phyloP scores from a whole-genome alignment of 805 yeast genomes.

The Wickerhamiella hasegawae region DNA sequence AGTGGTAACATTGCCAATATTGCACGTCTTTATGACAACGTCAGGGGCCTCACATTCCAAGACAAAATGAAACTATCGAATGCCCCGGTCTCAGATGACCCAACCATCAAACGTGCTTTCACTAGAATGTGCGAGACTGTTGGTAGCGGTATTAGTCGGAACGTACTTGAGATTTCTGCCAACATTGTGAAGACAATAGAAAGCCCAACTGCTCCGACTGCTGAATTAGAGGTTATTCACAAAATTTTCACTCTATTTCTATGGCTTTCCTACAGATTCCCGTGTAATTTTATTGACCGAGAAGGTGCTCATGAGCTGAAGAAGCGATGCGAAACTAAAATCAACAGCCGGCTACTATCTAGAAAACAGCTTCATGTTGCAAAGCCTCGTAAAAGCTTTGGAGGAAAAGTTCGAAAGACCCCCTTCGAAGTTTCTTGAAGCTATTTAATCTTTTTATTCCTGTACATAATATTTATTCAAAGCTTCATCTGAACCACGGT shows the following conservation, averaged over 20 bases:
- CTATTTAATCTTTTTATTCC: too few relatives aligned
- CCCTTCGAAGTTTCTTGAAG: too few relatives aligned
- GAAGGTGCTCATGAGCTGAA: conserved; percentile 60
- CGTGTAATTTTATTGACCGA: conserved; percentile 60
- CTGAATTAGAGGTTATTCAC: conserved; percentile 47
- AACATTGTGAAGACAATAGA: conserved; percentile 7
- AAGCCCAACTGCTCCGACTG: conserved; percentile 5
- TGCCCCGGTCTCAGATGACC: conserved; percentile 38
- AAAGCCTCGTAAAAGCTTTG: too few relatives aligned
- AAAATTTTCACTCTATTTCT: conserved; percentile 49
- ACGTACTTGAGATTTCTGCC: conserved; percentile 34
- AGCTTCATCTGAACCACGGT: too few relatives aligned
- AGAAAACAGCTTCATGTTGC: too few relatives aligned
- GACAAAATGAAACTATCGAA: conserved; percentile 43
- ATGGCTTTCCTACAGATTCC: conserved; percentile 83
- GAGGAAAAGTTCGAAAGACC: too few relatives aligned
- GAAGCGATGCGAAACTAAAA: conserved; percentile 47
- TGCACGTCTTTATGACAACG: conserved; percentile 30
- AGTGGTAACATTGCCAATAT: conserved; percentile 25
- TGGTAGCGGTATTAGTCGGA: conserved; percentile 35
- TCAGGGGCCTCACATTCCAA: conserved; percentile 30
- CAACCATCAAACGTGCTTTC: conserved; percentile 29
- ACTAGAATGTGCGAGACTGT: conserved; percentile 36
- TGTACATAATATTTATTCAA: too few relatives aligned
- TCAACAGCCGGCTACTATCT: conserved; percentile 23